These are phyloP conservation scores for Zizania latifolia DNA, from an alignment of 176 grass and related monocot species.

Conservation along the genomic window DNA sequence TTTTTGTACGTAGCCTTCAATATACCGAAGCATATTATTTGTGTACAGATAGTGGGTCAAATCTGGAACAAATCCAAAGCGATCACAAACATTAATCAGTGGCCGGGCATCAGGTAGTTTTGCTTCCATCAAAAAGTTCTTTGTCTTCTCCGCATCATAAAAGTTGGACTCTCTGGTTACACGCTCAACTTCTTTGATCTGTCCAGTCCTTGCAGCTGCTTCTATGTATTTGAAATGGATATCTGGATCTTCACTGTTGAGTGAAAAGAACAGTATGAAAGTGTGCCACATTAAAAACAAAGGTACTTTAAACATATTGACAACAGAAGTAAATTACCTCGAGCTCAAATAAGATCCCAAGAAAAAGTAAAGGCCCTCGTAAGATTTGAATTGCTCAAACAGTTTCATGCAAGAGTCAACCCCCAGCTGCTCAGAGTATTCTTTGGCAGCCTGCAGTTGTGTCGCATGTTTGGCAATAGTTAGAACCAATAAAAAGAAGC, in stretches of 20 bases:
- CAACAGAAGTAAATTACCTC: constrained; percentile 56
- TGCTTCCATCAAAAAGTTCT: constrained; percentile 97
- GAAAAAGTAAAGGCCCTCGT: constrained; percentile 97
- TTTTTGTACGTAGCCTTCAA: constrained; percentile 96
- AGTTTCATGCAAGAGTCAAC: constrained; percentile 86
- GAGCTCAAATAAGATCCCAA: constrained; percentile 95
- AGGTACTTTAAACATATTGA: background rate
- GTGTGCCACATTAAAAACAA: background rate
- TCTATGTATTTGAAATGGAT: constrained; percentile 99
- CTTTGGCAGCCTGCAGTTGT: constrained; percentile 66
- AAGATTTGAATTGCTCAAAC: constrained; percentile 99
- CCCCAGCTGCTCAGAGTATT: constrained; percentile 88
- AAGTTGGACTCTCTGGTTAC: constrained; percentile 97
- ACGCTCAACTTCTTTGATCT: constrained; percentile 99
- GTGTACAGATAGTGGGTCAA: constrained; percentile 93
- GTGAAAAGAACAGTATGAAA: constrained; percentile 38
- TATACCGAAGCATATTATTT: constrained; percentile 94
- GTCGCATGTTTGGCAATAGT: background rate
- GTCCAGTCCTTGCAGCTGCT: constrained; percentile 89
- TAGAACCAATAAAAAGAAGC: background rate
- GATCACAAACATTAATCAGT: constrained; percentile 92
- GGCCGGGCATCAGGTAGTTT: constrained; percentile 92
- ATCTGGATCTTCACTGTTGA: constrained; percentile 78
- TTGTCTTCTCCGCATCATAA: constrained; percentile 95
- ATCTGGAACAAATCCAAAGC: constrained; percentile 97